Conservation (phyloP, 2,329 filamentous ascomycete species). For the Diaporthe ampelina region DNA sequence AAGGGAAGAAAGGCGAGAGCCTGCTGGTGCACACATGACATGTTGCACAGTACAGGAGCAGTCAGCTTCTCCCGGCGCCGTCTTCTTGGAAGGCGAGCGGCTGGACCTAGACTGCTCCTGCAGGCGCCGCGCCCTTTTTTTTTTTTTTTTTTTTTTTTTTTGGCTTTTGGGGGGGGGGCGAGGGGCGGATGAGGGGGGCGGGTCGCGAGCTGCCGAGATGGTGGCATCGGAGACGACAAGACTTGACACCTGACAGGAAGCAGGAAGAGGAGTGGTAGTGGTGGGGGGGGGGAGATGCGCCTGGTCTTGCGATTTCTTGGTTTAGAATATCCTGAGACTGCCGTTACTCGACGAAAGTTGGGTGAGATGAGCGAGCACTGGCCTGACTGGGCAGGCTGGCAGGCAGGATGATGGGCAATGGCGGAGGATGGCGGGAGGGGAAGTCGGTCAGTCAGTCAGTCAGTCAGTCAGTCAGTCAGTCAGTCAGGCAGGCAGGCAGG, state of each 20-base stretch:
- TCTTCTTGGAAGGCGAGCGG: slow-evolving; percentile 11
- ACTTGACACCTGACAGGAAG: background rate
- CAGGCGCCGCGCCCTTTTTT: background rate
- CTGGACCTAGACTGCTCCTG: slow-evolving; percentile 25
- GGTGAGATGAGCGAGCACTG: background rate
- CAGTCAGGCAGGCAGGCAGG: no score
- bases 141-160: no score
- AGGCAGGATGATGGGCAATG: background rate
- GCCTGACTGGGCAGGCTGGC: background rate
- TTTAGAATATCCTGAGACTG: background rate
- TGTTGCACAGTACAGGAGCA: background rate
- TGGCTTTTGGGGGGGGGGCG: no score
- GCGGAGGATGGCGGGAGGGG: slow-evolving; percentile 8
- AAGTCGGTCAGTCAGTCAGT: background rate
- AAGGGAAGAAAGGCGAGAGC: background rate
- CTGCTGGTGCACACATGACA: slow-evolving; percentile 5
- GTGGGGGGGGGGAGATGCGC: background rate
- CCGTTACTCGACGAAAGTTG: background rate
- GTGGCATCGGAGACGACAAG: background rate
- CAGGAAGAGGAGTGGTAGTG: background rate
- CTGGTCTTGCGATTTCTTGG: background rate
- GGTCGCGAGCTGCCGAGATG: slow-evolving; percentile 10
- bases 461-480: background rate
- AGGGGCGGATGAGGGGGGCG: slow-evolving; percentile 11
- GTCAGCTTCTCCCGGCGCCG: slow-evolving; percentile 11